A percentile compares a stretch with the other conserved stretches of the same genome.
Conservation (phyloP, 2,329 filamentous ascomycete species). For the Penicillium brevicompactum region DNA sequence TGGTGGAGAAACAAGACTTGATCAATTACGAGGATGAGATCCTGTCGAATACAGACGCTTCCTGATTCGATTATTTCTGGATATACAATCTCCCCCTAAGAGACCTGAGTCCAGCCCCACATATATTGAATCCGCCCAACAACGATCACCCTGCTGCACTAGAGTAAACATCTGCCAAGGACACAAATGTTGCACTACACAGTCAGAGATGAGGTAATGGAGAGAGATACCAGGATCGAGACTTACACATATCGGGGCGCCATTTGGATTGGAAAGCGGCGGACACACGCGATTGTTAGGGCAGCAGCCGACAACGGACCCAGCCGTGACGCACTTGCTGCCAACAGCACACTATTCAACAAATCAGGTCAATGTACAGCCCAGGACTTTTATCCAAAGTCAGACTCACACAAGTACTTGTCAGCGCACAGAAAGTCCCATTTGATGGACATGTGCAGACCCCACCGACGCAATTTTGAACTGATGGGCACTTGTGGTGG, state of each 20-base stretch:
- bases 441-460: background rate
- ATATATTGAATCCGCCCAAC: too few relatives aligned
- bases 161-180: background rate
- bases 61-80: too few relatives aligned
- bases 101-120: too few relatives aligned
- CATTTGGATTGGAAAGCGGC: background rate
- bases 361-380: background rate
- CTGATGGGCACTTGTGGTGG: background rate
- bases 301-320: background rate
- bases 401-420: background rate
- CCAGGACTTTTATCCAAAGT: too few relatives aligned
- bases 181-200: background rate
- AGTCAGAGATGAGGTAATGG: background rate
- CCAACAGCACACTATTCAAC: background rate
- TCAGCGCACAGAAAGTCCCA: background rate
- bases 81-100: too few relatives aligned
- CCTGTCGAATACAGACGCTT: too few relatives aligned
- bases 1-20: too few relatives aligned
- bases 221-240: too few relatives aligned
- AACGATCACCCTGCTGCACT: background rate
- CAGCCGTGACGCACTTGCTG: slow-evolving; percentile 1
- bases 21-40: too few relatives aligned
- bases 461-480: background rate
- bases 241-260: background rate
- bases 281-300: background rate